A percentile compares a stretch with the other conserved stretches of the same genome.
Conservation (phyloP, 352 stramenopile genomes). For the Phytophthora sojae region DNA sequence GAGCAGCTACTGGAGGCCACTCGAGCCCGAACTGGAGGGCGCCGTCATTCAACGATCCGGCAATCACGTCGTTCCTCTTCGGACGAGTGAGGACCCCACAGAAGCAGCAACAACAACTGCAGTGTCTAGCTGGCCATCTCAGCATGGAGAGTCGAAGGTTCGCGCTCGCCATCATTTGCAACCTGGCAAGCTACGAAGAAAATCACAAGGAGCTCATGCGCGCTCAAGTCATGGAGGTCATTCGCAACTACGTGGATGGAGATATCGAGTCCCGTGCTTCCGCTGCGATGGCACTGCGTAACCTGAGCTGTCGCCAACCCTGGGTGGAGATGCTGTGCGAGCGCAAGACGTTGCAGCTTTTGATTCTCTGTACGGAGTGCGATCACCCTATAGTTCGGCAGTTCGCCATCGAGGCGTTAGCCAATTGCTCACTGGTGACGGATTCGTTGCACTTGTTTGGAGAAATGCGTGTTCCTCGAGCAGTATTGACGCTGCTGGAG, state of each 20-base stretch:
- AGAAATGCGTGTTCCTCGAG: constrained; percentile 64
- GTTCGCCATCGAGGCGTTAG: constrained; percentile 71
- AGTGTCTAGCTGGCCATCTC: constrained; percentile 29
- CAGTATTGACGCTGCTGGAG: constrained; percentile 65
- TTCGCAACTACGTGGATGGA: constrained; percentile 74
- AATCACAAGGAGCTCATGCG: constrained; percentile 88
- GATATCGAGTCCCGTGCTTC: constrained; percentile 77
- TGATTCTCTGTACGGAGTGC: constrained; percentile 62
- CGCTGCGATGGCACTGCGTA: constrained; percentile 75
- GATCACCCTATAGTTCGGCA: constrained; percentile 64
- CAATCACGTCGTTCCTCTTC: constrained; percentile 26
- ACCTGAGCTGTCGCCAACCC: constrained; percentile 73
- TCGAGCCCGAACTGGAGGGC: constrained; percentile 1
- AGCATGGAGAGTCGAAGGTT: constrained; percentile 57
- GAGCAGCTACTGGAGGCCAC: neutral
- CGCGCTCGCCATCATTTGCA: constrained; percentile 79
- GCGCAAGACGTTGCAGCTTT: constrained; percentile 66
- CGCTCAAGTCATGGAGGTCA: constrained; percentile 69
- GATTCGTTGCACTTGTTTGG: constrained; percentile 80
- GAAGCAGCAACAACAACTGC: constrained; percentile 11
- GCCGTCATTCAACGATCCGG: constrained; percentile 4
- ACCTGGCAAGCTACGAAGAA: constrained; percentile 73
- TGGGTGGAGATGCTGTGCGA: constrained; percentile 88
- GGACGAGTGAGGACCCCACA: neutral
- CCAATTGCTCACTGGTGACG: constrained; percentile 79